phyloP scores from a whole-genome alignment of 1,284 basidiomycete genomes.

The Somion occarium region DNA sequence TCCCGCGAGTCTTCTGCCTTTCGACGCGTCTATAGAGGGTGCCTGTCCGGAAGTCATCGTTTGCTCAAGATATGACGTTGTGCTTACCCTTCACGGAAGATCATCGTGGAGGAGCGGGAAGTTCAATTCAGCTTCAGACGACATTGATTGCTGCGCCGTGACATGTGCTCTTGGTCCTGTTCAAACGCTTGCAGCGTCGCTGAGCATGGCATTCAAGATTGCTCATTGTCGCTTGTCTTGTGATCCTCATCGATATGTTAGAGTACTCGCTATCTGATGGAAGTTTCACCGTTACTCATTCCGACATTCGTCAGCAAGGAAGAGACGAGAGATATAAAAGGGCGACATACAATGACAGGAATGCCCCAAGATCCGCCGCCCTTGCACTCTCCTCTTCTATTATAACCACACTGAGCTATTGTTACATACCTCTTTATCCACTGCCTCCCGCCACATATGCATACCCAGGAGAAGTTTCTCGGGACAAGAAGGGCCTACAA shows the following conservation, averaged over 20 bases:
- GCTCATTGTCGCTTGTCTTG: conserved; percentile 3
- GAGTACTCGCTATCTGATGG: conserved; percentile 6
- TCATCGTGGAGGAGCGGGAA: background rate
- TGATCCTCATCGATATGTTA: conserved; percentile 6
- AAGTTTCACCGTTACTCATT: background rate
- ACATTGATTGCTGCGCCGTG: background rate
- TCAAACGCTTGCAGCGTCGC: background rate
- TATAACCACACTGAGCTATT: too few species aligned
- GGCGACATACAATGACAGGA: background rate
- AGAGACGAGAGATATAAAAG: conserved; percentile 1
- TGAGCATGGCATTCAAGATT: conserved; percentile 3
- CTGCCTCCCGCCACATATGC: too few species aligned
- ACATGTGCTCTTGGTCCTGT: conserved; percentile 3
- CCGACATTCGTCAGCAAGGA: background rate
- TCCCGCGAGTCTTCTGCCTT: conserved; percentile 8
- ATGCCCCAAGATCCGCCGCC: too few species aligned
- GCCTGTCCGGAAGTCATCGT: background rate
- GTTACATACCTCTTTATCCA: too few species aligned
- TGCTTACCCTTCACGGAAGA: background rate
- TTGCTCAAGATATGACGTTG: background rate
- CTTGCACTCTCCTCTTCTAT: too few species aligned
- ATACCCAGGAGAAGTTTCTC: too few species aligned
- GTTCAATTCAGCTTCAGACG: background rate
- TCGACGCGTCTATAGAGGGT: background rate
- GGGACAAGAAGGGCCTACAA: too few species aligned